Conservation (phyloP, 345 rosid species). For the Sisymbrium irio region DNA sequence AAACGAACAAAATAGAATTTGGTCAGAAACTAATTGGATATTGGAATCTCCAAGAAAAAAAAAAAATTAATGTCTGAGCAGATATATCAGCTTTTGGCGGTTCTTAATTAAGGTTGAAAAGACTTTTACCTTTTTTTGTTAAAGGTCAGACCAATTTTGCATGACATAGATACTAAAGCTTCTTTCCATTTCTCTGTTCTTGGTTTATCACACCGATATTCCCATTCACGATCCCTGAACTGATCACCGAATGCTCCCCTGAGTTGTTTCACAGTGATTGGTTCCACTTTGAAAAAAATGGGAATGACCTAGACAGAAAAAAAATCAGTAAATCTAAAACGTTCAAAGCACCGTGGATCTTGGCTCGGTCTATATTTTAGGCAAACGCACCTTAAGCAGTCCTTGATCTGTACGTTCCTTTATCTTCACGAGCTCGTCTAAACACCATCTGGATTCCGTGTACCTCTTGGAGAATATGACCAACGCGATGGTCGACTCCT, state of each 20-base stretch:
- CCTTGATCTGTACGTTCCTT: not conserved
- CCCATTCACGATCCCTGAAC: not conserved
- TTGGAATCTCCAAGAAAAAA: too few species aligned
- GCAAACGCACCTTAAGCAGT: not conserved
- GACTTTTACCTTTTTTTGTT: not conserved
- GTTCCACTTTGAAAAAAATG: not conserved
- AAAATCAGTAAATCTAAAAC: too few species aligned
- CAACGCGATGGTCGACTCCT: not conserved
- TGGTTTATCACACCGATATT: not conserved
- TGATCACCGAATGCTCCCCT: conserved; percentile 1
- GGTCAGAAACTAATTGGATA: too few species aligned
- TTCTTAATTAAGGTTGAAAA: too few species aligned
- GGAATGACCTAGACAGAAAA: not conserved
- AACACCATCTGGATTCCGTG: not conserved
- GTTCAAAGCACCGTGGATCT: too few species aligned
- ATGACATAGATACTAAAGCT: not conserved
- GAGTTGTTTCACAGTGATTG: not conserved
- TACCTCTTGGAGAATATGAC: not conserved
- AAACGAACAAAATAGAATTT: too few species aligned
- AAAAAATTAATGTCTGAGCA: too few species aligned
- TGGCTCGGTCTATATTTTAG: too few species aligned
- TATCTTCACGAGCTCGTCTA: not conserved
- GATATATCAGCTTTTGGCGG: too few species aligned
- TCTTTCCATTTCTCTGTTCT: not conserved
- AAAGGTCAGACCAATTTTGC: not conserved